Conservation (phyloP, 257 asterid genomes). For the Fraxinus pennsylvanica region DNA sequence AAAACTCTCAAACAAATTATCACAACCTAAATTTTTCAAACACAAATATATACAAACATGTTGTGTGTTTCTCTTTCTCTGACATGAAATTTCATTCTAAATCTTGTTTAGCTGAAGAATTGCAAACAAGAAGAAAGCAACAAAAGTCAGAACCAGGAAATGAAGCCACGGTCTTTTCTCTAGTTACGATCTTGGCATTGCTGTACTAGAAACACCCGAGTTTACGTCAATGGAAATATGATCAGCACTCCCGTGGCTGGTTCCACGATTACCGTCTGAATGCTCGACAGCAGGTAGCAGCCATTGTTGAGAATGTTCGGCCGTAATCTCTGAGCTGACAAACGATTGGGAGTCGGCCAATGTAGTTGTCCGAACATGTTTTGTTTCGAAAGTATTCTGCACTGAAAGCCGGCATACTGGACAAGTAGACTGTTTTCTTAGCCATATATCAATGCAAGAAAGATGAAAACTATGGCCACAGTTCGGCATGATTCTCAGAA, state of each 20-base stretch:
- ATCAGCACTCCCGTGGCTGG: conserved; percentile 29
- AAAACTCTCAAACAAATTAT: not conserved
- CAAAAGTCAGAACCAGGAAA: not conserved
- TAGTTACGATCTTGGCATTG: conserved; percentile 40
- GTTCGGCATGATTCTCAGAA: conserved; percentile 76
- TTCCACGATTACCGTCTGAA: conserved; percentile 29
- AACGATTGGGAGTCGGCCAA: conserved; percentile 39
- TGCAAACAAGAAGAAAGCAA: not conserved
- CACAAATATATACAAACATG: not conserved
- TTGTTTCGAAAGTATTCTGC: conserved; percentile 47
- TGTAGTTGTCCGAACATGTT: conserved; percentile 34
- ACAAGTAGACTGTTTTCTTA: conserved; percentile 78
- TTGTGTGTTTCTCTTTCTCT: not conserved
- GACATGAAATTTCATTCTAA: not conserved
- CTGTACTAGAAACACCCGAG: conserved; percentile 38
- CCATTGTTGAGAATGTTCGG: conserved; percentile 55
- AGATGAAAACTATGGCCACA: conserved; percentile 88
- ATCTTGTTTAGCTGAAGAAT: conserved; percentile 4
- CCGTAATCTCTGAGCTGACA: conserved; percentile 43
- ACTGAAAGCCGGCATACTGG: conserved; percentile 86
- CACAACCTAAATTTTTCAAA: not conserved
- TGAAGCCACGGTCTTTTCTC: conserved; percentile 6
- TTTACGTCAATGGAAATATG: conserved; percentile 42
- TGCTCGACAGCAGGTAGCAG: conserved; percentile 40
- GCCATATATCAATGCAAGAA: conserved; percentile 85